Evolutionary conservation across 768 basidiomycete genomes (phyloP).

Genomic region (Leccinum truebloodii): DNA sequence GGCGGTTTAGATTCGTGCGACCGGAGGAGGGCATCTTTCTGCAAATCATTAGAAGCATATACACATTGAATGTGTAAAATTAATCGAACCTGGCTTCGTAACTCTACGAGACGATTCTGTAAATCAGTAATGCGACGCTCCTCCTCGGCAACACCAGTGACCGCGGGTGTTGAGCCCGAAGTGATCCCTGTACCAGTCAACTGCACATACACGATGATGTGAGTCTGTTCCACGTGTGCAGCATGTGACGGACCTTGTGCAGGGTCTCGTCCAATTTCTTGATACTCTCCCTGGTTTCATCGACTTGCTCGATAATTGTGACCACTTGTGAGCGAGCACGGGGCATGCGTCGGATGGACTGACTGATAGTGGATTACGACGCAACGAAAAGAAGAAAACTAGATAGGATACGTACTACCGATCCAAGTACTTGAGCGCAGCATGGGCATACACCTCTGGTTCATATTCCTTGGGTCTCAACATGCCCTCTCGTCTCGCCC

Average conservation of each 20-base stretch:
- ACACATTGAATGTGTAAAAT: not conserved
- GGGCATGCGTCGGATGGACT: conserved; percentile 51
- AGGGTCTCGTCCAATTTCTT: conserved; percentile 35
- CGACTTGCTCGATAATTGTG: conserved; percentile 41
- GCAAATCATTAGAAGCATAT: conserved; percentile 1
- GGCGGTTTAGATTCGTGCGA: conserved; percentile 19
- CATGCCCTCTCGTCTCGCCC: conserved; percentile 38
- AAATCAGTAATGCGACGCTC: conserved; percentile 44
- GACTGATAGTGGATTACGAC: conserved; percentile 39
- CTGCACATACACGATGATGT: conserved; percentile 6
- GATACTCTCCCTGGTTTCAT: conserved; percentile 39
- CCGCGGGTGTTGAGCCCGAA: conserved; percentile 25
- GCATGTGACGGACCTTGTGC: conserved; percentile 39
- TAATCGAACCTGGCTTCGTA: conserved; percentile 39
- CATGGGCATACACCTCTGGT: conserved; percentile 74
- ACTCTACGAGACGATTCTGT: conserved; percentile 42
- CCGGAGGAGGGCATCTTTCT: conserved; percentile 33
- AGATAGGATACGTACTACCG: conserved; percentile 57
- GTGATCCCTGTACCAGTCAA: conserved; percentile 18
- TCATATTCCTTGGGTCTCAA: conserved; percentile 47
- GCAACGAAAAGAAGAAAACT: not conserved
- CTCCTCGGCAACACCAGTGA: conserved; percentile 38
- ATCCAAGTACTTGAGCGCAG: conserved; percentile 75
- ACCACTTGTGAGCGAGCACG: conserved; percentile 44
- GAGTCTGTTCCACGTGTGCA: conserved; percentile 7